Evolutionary conservation across 345 rosid genomes (phyloP), one percentile per base, ranked within the genome.

Genomic region (Pseudoturritis turrita): DNA sequence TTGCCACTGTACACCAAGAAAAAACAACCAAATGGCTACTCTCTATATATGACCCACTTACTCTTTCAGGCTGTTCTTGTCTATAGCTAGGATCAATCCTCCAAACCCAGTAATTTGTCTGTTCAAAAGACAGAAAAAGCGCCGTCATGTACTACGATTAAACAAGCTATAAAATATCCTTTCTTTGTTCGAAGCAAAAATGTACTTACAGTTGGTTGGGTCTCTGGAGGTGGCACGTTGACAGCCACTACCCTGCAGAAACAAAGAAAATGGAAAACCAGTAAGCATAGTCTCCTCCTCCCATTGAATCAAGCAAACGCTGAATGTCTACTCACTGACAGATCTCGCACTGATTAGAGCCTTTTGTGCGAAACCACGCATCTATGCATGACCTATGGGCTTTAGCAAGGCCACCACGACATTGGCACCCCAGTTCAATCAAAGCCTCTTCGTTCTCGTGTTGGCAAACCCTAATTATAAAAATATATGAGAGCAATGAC

Each of bases 261-360:
- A 67, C 76, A 62, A 10, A 45, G 50, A 28, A 57, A 29, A 45
- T 41, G 47, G 3, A 10, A 35, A 33, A 45, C n/a, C 12, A 47
- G 14, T 44, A 22, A 37, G 51, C 43, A 26, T 60, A 77, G 53
- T 31, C 7, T 71, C 44, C 7, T 71, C 49, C 33, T 73, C 37
- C 76, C 23, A 22, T 53, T 21, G 22, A 23, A 47, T 0, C 31
- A 59, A 19, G 50, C 29, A 7, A 61, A 36, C 60, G 28, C 6
- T 10, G 39, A 28, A 41, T 12, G 63, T 28, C 21, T 40, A 80
- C 87, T 86, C 82, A 87, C 93, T 85, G 90, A 89, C 98, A 93
- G 66, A 93, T 93, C 81, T 93, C 92, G 23, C 98, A 93, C 72
- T 74, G 85, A 80, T 90, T 93, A 56, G 97, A 87, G 62, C 97